Evolutionary conservation across 2,329 filamentous ascomycete genomes (phyloP), one percentile per base, ranked within the genome.

Genomic region (Exophiala sideris): DNA sequence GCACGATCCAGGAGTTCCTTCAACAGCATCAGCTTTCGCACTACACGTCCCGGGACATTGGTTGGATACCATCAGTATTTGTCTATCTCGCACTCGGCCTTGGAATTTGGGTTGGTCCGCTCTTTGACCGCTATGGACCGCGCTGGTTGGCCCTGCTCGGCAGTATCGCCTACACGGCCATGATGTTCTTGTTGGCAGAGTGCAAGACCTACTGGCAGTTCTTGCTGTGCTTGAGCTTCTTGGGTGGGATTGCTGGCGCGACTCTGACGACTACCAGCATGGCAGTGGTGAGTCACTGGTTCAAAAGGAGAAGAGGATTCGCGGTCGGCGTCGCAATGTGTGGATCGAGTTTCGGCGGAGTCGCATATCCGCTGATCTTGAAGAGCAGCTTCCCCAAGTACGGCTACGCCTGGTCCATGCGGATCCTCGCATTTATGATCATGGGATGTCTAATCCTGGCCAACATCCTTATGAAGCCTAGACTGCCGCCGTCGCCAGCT

Each of bases 171-270:
- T 75, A 71, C 42, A 63, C 76, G 1, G 58, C 66, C 1, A 71
- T 71, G 36, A 74, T 78, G 48, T 68, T 79, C 8, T 58, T 79
- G 2, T 67, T 80, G 29, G 77, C 73, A 0, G 67, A 79, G 49
- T 79, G 76, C 59, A 66, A 62, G 4, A 48, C 63, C 18, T 79
- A 79, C 62, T 78, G 73, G 75, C 76, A 79, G 6, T 79, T 79
- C 36, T 59, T 79, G 63, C 64, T 75, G 54, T 68, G 66, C 62
- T 62, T 71, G 0, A 64, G 67, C 0, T 39, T 73, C 2, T 58
- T 74, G 1, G 67, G 70, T 1, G 72, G 72, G 0, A 50, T 67
- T 2, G 64, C 68, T 1, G 66, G 67, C 1, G 71, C 71, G 0
- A 58, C 71, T 3, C 49, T 73, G 5, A 69, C 70, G 0, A 74